Evolutionary conservation across 768 basidiomycete genomes (phyloP).

Genomic region (Agaricus blazei): DNA sequence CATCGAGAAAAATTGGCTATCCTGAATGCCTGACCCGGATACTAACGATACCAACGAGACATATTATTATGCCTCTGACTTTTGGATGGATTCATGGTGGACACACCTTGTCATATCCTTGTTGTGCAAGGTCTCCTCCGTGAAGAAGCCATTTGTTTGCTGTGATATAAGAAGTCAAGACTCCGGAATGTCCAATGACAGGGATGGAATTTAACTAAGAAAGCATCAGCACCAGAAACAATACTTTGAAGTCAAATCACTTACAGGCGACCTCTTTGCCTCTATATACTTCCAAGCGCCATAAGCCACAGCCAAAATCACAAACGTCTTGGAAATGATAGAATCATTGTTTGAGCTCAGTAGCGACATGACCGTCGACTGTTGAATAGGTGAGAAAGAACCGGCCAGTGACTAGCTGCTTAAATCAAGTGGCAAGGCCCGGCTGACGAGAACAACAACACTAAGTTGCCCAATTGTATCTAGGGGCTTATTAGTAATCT

Average conservation of each 20-base stretch:
- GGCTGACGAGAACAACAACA: no score
- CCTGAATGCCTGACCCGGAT: slow-evolving; percentile 22
- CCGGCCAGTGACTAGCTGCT: no score
- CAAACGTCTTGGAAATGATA: background rate
- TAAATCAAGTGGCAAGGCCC: no score
- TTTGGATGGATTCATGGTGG: background rate
- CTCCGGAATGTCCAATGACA: slow-evolving; percentile 19
- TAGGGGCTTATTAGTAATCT: no score
- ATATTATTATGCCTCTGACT: no score
- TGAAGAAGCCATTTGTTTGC: slow-evolving; percentile 19
- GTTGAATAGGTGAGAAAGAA: no score
- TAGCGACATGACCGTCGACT: no score
- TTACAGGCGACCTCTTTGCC: slow-evolving; percentile 1
- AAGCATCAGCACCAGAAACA: background rate
- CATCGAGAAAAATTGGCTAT: slow-evolving; percentile 20
- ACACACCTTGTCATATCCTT: slow-evolving; percentile 21
- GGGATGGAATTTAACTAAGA: slow-evolving; percentile 15
- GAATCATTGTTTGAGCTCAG: background rate
- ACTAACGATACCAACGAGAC: slow-evolving; percentile 10
- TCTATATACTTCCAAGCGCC: background rate
- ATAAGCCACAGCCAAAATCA: background rate
- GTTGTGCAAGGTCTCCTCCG: slow-evolving; percentile 17
- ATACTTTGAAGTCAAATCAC: background rate
- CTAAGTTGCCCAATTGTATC: no score
- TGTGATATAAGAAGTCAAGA: slow-evolving; percentile 19